A percentile compares a stretch with the other conserved stretches of the same genome.
Conservation (phyloP, 768 basidiomycete species). For the Rhodotorula kratochvilovae region DNA sequence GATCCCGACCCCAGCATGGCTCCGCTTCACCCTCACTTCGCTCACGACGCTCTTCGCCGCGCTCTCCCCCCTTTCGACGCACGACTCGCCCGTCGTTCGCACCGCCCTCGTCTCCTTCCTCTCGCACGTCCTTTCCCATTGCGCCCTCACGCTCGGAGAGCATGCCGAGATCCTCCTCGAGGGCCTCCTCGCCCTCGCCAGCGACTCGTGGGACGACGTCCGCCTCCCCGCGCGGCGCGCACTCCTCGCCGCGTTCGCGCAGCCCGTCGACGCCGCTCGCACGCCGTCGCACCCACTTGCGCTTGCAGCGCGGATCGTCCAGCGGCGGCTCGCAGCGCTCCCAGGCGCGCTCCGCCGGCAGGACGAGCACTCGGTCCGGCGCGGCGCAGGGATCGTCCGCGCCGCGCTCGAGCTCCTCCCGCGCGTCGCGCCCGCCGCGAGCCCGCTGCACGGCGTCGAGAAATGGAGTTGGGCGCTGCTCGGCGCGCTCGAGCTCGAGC, state of each 20-base stretch:
- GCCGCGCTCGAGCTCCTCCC: conserved; percentile 60
- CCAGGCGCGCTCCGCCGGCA: conserved; percentile 67
- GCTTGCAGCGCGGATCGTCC: conserved; percentile 60
- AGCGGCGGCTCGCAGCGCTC: conserved; percentile 63
- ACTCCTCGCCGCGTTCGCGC: conserved; percentile 51
- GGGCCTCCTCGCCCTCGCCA: conserved; percentile 63
- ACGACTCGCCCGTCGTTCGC: conserved; percentile 66
- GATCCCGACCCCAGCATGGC: conserved; percentile 66
- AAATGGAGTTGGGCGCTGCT: conserved; percentile 88
- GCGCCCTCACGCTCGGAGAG: conserved; percentile 6
- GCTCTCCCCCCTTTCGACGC: conserved; percentile 64
- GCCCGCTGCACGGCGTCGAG: conserved; percentile 71
- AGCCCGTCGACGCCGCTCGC: conserved; percentile 48
- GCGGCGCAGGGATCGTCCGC: conserved; percentile 63
- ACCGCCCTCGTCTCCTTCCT: conserved; percentile 59
- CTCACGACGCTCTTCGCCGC: conserved; percentile 75
- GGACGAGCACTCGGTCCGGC: conserved; percentile 69
- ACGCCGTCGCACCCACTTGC: conserved; percentile 20
- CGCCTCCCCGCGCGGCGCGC: conserved; percentile 53
- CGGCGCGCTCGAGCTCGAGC: conserved; percentile 74
- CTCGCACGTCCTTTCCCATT: conserved; percentile 53
- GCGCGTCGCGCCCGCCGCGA: conserved; percentile 14
- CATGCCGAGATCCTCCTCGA: conserved; percentile 25
- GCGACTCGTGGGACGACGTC: conserved; percentile 58
- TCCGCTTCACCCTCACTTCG: conserved; percentile 74